Base-by-base conservation (phyloP, 345 rosid genomes). In the Bruguiera parviflora region DNA sequence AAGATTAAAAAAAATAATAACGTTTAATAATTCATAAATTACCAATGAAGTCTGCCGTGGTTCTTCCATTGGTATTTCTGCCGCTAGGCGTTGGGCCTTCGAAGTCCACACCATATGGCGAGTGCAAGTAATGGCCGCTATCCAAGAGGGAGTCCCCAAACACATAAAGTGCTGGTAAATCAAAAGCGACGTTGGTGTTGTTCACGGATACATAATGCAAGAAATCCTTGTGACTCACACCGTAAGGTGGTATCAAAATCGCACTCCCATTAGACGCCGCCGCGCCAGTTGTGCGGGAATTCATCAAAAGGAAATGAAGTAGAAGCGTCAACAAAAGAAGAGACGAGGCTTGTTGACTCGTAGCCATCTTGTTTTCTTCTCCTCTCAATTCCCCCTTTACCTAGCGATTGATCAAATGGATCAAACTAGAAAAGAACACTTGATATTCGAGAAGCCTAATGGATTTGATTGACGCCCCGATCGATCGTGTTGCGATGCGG, bases 61-160 rank as follows among this genome's bases (percentile, higher is more conserved):
- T 56, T 56, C 59, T 56, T 56, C 59, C 59, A 56, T 56, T 56
- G 59, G 59, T 56, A 9, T 21, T 56, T 56, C 59, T 56, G 4
- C 59, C 31, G 28, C 28, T 8, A 24, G 59, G 59, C 28, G 11
- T 56, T 0, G 49, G 18, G 29, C 59, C 59, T 24, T 27, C 59
- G 1, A 56, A 56, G 28, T 56, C 59, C 18, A 56, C 29, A 9
- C 59, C 59, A 24, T 56, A 56, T 24, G 59, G 59, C 59, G 6
- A 4, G 13, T 24, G 0, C 25, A 56, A 1, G 28, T 5, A 24
- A 24, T 27, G 59, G 13, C 59, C 59, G 24, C 18, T 56, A 56
- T 56, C 59, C 28, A 56, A 56, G 10, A 22, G 31, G 28, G 59
- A 56, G 59, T 56, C 59, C 28, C 59, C 59, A 56, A 56, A 56